Evolutionary conservation across 495 filamentous ascomycete species (phyloP).

Genomic region (Ramalina intermedia): DNA sequence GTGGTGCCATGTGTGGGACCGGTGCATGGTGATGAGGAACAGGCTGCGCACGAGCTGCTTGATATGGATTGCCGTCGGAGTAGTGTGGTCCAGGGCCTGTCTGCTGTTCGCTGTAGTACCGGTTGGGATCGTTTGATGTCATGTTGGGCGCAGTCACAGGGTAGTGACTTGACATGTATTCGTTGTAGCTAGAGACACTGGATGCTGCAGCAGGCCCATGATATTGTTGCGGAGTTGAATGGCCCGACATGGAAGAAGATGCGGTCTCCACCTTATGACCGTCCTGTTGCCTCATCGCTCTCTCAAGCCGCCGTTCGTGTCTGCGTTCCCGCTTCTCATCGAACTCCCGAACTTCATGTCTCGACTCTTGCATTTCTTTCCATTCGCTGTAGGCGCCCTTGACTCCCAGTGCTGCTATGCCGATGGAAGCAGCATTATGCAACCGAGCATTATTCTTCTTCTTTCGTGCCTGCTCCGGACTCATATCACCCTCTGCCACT

Average conservation of each 20-base stretch:
- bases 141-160: no score
- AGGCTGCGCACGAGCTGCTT: neutral
- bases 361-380: slow-evolving; percentile 50
- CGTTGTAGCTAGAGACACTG: no score
- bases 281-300: neutral
- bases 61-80: slow-evolving; percentile 8
- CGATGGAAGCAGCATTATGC: slow-evolving; percentile 62
- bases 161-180: no score
- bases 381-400: slow-evolving; percentile 68
- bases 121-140: no score
- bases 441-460: slow-evolving; percentile 58
- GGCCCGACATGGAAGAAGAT: neutral
- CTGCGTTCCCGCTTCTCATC: slow-evolving; percentile 32
- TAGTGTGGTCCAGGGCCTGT: slow-evolving; percentile 5
- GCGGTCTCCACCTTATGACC: no score
- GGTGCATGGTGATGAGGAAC: no score
- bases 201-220: neutral
- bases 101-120: no score
- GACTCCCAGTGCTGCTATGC: slow-evolving; percentile 75
- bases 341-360: slow-evolving; percentile 37
- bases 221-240: neutral
- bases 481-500: slow-evolving; percentile 60
- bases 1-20: no score
- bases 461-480: slow-evolving; percentile 58
- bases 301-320: slow-evolving; percentile 17